Percentiles rank a stretch among this genome's conserved stretches.
phyloP scores from a whole-genome alignment of 2,329 filamentous ascomycete genomes.

The Fusarium nanum region DNA sequence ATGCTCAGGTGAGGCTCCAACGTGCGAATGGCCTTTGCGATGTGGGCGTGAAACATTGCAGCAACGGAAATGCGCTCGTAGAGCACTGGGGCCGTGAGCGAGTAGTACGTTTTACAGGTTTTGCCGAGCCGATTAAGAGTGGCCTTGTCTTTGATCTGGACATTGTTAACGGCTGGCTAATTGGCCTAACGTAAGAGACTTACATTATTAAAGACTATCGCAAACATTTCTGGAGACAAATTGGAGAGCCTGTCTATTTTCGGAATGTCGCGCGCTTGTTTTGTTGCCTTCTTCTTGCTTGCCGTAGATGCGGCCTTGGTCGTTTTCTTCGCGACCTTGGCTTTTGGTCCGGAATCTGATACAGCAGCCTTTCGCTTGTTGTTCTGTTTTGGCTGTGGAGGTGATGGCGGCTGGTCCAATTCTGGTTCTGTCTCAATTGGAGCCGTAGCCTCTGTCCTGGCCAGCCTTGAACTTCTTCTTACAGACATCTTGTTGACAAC shows the following conservation, averaged over 20 bases:
- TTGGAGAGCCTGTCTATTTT: neutral
- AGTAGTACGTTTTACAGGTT: conserved; percentile 32
- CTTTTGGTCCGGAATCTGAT: neutral
- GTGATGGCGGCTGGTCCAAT: neutral
- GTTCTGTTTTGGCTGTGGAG: neutral
- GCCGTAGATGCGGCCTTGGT: neutral
- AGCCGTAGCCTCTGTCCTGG: neutral
- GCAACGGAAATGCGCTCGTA: conserved; percentile 20
- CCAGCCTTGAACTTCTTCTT: conserved; percentile 23
- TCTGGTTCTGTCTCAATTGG: neutral
- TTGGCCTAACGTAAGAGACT: neutral
- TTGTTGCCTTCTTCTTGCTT: neutral
- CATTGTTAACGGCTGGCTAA: neutral
- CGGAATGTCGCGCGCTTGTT: neutral
- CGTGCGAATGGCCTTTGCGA: conserved; percentile 30
- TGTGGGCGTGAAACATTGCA: conserved; percentile 24
- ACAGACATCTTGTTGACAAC: conserved; percentile 2
- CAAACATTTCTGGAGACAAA: conserved; percentile 28
- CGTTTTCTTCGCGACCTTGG: neutral
- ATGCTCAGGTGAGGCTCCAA: conserved; percentile 31
- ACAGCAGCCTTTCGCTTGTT: neutral
- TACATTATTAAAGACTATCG: conserved; percentile 20
- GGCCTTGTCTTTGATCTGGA: neutral
- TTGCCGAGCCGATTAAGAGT: conserved; percentile 10
- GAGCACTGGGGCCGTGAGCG: conserved; percentile 18